A percentile compares a stretch with the other conserved stretches of the same genome.
These are phyloP conservation scores for Tolypocladium ophioglossoides DNA, from an alignment of 2,329 filamentous ascomycete genomes.

Conservation along the genomic window DNA sequence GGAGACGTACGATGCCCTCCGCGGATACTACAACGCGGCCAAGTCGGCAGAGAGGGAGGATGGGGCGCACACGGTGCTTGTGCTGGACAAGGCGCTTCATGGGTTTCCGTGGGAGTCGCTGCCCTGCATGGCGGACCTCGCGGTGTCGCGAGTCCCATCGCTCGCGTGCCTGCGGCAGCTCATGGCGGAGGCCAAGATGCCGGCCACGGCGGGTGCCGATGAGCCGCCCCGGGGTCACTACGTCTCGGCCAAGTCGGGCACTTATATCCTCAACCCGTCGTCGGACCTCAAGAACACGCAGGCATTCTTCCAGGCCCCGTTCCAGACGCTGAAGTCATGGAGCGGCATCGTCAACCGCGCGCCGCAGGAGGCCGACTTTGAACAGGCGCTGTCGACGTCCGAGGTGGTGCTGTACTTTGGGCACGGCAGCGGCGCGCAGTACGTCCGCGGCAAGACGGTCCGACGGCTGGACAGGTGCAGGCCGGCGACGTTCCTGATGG, in stretches of 20 bases:
- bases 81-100: constrained; percentile 86
- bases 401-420: constrained; percentile 88
- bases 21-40: constrained; percentile 56
- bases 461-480: constrained; percentile 64
- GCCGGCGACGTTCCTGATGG: constrained; percentile 81
- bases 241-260: constrained; percentile 44
- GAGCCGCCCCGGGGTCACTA: constrained; percentile 34
- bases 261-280: constrained; percentile 83
- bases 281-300: constrained; percentile 76
- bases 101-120: constrained; percentile 93
- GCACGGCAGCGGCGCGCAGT: constrained; percentile 90
- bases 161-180: constrained; percentile 71
- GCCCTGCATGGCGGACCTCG: constrained; percentile 67
- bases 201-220: constrained; percentile 3
- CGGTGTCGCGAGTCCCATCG: constrained; percentile 82
- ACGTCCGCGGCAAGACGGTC: constrained; percentile 77
- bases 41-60: constrained; percentile 29
- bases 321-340: constrained; percentile 63
- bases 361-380: constrained; percentile 72
- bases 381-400: constrained; percentile 49
- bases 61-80: constrained; percentile 66
- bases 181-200: constrained; percentile 41
- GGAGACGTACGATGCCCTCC: constrained; percentile 75
- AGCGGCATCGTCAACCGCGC: constrained; percentile 53
- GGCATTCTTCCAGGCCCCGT: constrained; percentile 53